A percentile compares a stretch with the other conserved stretches of the same genome.
phyloP scores from a whole-genome alignment of 2,329 filamentous ascomycete species.

The Plenodomus biglobosus region DNA sequence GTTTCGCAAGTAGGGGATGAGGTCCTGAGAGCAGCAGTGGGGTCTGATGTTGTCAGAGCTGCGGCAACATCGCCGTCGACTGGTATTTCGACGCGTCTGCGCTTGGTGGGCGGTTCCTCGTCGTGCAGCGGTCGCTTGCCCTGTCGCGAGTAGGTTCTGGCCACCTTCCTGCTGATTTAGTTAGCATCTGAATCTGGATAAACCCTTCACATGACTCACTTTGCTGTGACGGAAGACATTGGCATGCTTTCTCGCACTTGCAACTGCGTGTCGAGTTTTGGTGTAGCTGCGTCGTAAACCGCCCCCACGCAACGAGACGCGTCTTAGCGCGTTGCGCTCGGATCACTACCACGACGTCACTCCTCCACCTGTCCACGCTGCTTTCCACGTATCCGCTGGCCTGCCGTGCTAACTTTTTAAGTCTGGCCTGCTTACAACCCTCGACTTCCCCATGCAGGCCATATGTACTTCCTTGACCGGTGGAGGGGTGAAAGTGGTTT shows the following conservation, averaged over 20 bases:
- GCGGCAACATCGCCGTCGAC: slow-evolving; percentile 4
- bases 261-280: not conserved
- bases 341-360: slow-evolving; percentile 13
- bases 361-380: not conserved
- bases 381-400: not conserved
- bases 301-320: slow-evolving; percentile 21
- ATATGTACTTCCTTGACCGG: not conserved
- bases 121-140: slow-evolving; percentile 31
- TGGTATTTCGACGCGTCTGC: slow-evolving; percentile 37
- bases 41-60: slow-evolving; percentile 15
- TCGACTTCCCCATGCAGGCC: not conserved
- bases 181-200: slow-evolving; percentile 29
- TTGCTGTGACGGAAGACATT: slow-evolving; percentile 29
- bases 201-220: too few relatives aligned
- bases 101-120: slow-evolving; percentile 41
- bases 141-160: slow-evolving; percentile 43
- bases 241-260: not conserved
- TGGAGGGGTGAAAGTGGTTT: not conserved
- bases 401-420: not conserved
- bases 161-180: slow-evolving; percentile 24
- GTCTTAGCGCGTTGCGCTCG: slow-evolving; percentile 30
- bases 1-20: slow-evolving; percentile 11
- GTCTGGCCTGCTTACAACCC: not conserved
- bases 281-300: slow-evolving; percentile 4
- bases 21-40: not conserved